phyloP scores from a whole-genome alignment of 139 green algal species.

The Ostreobium quekettii region DNA sequence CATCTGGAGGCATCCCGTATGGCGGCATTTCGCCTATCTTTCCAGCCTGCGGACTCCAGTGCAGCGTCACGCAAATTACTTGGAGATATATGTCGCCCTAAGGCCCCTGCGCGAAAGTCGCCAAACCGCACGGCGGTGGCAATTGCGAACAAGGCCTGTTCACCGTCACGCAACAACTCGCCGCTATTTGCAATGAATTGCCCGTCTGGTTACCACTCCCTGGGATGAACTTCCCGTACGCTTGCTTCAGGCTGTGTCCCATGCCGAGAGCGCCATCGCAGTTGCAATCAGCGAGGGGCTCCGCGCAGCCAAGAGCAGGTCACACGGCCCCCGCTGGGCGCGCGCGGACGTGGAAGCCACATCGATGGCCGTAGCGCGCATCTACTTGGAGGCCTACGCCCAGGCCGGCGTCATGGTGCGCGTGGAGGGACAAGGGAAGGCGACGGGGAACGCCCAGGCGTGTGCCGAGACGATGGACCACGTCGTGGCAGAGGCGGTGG shows the following conservation, averaged over 20 bases:
- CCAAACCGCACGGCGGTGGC: too few relatives aligned
- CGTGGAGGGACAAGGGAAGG: not conserved
- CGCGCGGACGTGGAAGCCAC: not conserved
- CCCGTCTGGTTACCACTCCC: not conserved
- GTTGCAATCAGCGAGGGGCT: not conserved
- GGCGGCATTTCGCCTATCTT: too few relatives aligned
- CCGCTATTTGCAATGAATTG: not conserved
- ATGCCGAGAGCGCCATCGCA: not conserved
- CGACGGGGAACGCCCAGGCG: not conserved
- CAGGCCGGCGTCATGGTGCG: not conserved
- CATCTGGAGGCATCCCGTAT: too few relatives aligned
- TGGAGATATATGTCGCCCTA: too few relatives aligned
- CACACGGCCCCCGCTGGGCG: too few relatives aligned
- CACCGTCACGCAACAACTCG: not conserved
- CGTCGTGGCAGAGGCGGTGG: not conserved
- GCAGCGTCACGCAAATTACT: too few relatives aligned
- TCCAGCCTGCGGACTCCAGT: too few relatives aligned
- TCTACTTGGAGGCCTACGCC: not conserved
- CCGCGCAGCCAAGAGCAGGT: not conserved
- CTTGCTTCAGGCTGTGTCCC: not conserved
- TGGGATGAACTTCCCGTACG: not conserved
- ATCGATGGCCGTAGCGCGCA: not conserved
- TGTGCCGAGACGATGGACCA: not conserved
- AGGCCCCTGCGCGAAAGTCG: too few relatives aligned
- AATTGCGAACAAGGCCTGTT: too few relatives aligned